Evolutionary conservation across 2,329 filamentous ascomycete species (phyloP).

Genomic region (Magnaporthiopsis rhizophila): DNA sequence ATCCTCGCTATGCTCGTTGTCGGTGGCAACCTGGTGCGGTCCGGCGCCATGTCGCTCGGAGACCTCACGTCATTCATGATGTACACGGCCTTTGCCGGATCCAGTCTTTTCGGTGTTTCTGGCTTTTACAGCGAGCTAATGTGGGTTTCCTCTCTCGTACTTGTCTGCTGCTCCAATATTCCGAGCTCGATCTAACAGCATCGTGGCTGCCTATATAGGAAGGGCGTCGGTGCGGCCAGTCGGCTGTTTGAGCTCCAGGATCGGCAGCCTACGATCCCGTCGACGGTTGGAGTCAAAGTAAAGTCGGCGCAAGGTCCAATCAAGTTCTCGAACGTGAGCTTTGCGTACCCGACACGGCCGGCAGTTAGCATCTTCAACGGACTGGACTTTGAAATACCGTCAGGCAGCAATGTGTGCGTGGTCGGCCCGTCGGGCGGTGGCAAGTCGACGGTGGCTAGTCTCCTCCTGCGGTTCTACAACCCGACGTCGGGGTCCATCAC

Average conservation of each 20-base stretch:
- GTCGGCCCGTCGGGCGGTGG: constrained; percentile 94
- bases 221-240: constrained; percentile 94
- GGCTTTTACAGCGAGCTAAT: constrained; percentile 98
- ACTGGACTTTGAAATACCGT: constrained; percentile 82
- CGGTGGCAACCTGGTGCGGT: constrained; percentile 82
- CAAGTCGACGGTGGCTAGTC: constrained; percentile 90
- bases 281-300: constrained; percentile 74
- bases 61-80: constrained; percentile 96
- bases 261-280: constrained; percentile 74
- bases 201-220: constrained; percentile 30
- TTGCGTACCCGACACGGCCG: constrained; percentile 89
- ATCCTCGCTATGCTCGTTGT: constrained; percentile 85
- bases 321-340: constrained; percentile 75
- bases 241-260: constrained; percentile 94
- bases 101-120: constrained; percentile 86
- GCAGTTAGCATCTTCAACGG: constrained; percentile 87
- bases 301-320: constrained; percentile 81
- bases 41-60: constrained; percentile 78
- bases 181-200: neutral
- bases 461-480: constrained; percentile 85
- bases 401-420: constrained; percentile 90
- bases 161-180: neutral
- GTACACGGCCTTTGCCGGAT: constrained; percentile 84
- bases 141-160: constrained; percentile 24
- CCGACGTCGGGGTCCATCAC: constrained; percentile 69